Conservation (phyloP, 2,329 filamentous ascomycete species). For the Aspergillus pseudoglaucus region DNA sequence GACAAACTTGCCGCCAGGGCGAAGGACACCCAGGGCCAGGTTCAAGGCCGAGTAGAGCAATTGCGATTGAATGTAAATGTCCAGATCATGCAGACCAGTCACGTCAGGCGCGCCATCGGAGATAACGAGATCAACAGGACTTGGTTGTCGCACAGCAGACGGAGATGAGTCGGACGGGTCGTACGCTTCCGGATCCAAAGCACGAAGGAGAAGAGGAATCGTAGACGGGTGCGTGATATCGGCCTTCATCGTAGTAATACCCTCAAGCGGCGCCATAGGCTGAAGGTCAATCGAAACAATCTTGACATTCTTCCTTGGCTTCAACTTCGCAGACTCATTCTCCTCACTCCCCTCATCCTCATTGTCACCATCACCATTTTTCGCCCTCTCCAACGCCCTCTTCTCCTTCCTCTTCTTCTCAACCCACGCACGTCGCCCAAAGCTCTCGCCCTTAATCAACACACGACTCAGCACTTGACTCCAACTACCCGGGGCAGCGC, state of each 20-base stretch:
- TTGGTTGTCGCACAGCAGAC: conserved; percentile 50
- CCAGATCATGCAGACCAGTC: conserved; percentile 90
- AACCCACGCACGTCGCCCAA: conserved; percentile 79
- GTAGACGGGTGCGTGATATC: conserved; percentile 98
- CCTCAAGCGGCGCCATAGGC: conserved; percentile 87
- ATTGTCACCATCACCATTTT: conserved; percentile 5
- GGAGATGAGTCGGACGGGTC: conserved; percentile 28
- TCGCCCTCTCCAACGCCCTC: conserved; percentile 18
- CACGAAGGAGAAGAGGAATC: conserved; percentile 77
- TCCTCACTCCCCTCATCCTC: conserved; percentile 19
- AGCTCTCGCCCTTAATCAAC: conserved; percentile 86
- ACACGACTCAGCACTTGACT: conserved; percentile 92
- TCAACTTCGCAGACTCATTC: conserved; percentile 22
- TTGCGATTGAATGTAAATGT: conserved; percentile 97
- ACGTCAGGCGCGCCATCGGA: conserved; percentile 96
- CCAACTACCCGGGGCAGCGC: conserved; percentile 93
- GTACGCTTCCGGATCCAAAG: conserved; percentile 68
- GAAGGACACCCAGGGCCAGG: conserved; percentile 83
- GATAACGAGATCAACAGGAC: conserved; percentile 86
- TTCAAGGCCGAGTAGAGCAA: conserved; percentile 91
- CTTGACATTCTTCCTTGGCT: conserved; percentile 66
- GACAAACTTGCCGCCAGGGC: conserved; percentile 90
- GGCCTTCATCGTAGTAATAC: conserved; percentile 84
- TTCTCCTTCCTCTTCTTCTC: conserved; percentile 65
- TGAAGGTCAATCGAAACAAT: conserved; percentile 95